Evolutionary conservation across 1,284 basidiomycete genomes (phyloP), one percentile per base, ranked within the genome.

Genomic region (Laetiporus sulphureus): DNA sequence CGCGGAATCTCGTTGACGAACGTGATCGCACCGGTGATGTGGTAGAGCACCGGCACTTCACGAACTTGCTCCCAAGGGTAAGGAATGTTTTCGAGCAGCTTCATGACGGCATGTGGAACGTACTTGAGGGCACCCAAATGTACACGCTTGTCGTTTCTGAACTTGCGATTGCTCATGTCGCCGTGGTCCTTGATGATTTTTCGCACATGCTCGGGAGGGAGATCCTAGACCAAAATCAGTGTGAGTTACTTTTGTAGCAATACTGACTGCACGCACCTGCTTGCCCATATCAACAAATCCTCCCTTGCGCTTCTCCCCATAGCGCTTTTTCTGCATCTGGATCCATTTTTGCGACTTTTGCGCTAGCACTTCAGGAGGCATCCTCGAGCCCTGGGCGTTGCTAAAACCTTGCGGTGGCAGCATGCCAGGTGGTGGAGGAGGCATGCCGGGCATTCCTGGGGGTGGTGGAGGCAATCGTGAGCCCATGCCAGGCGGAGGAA

Each of bases 31-130:
- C 96, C 96, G n/a, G 96, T 98, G 57, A 99, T 94, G 60, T 97
- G 94, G 67, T 97, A 97, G 45, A 98, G 73, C 16, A 95, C 91
- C 8, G 91, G 92, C 2, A 98, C 94, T 65, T 98, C 94, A 55
- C 92, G 89, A 31, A 96, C 92, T 79, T 96, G 93, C 75, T 99
- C 96, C 96, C 96, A 99, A 40, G 96, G 96, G 70, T 85, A 95
- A 41, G 96, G 96, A 58, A 99, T 94, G 68, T 99, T 99, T 70
- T 99, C 96, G 53, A 99, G 75, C 45, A 99, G 77, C 69, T 99
- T 99, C 86, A 99, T 91, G 50, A 99, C 94, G 31, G 96, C 96
- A 65, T 99, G 96, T 30, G 96, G 96, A 39, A 99, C 92, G 65
- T 99, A 99, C 69, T 98, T 98, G 58, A 99, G 78, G 40, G 95